These are phyloP conservation scores for Stephania yunnanensis DNA, from an alignment of 164 flowering plant genomes.

Conservation along the genomic window DNA sequence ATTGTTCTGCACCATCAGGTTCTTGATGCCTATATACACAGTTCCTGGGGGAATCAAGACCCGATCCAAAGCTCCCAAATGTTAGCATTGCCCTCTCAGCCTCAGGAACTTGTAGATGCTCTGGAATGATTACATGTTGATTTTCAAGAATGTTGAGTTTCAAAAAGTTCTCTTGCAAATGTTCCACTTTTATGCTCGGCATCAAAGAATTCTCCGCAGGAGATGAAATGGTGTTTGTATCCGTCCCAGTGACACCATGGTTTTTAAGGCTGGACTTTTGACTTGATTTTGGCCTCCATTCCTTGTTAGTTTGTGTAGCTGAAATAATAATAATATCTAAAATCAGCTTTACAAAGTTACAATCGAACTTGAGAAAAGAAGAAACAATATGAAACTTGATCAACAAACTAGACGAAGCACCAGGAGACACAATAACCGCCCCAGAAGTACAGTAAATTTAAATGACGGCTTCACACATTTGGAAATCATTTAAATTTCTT, in stretches of 20 bases:
- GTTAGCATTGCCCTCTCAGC: conserved; percentile 61
- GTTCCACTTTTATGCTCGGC: conserved; percentile 28
- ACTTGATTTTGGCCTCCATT: conserved; percentile 91
- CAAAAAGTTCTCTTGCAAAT: conserved; percentile 52
- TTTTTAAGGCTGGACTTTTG: conserved; percentile 36
- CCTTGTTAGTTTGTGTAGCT: conserved; percentile 62
- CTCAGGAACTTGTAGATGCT: conserved; percentile 79
- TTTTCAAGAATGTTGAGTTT: conserved; percentile 39
- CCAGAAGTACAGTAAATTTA: too few species aligned
- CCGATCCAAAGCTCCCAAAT: conserved; percentile 85
- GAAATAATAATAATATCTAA: conserved; percentile 14
- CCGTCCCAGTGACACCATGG: conserved; percentile 53
- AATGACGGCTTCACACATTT: too few species aligned
- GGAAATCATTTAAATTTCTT: too few species aligned
- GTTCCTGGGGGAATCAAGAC: conserved; percentile 33
- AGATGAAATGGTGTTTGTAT: conserved; percentile 38
- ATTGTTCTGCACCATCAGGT: conserved; percentile 29
- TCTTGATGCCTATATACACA: conserved; percentile 30
- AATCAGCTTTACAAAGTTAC: not conserved
- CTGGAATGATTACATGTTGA: conserved; percentile 84
- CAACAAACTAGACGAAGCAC: not conserved
- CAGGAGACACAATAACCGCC: too few species aligned
- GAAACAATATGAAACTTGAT: not conserved
- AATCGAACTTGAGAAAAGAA: not conserved
- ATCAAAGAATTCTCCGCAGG: conserved; percentile 33